These are phyloP conservation scores for Earliella scabrosa DNA, from an alignment of 1,284 basidiomycete genomes.

Conservation along the genomic window DNA sequence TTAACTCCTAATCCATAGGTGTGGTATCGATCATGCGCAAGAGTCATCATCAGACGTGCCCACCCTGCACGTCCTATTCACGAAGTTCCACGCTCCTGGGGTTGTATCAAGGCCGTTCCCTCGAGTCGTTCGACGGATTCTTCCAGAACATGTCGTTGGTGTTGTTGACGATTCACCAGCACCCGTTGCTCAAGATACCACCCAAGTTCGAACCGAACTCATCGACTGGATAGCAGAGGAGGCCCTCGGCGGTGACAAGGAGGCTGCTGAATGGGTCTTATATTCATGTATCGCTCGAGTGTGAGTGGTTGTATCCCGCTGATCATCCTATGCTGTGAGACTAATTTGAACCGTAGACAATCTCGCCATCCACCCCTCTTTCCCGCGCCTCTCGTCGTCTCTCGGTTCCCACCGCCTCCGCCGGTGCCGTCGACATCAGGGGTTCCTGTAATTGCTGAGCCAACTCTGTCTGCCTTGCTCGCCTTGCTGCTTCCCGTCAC, in stretches of 20 bases:
- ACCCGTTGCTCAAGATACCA: not conserved
- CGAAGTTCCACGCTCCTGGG: slow-evolving; percentile 30
- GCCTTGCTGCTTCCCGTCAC: slow-evolving; percentile 58
- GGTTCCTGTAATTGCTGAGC: slow-evolving; percentile 24
- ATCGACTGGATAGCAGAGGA: slow-evolving; percentile 74
- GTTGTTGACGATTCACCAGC: slow-evolving; percentile 1
- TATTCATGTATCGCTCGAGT: slow-evolving; percentile 67
- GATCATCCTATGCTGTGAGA: not conserved
- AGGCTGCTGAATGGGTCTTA: slow-evolving; percentile 81
- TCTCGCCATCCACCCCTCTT: slow-evolving; percentile 69
- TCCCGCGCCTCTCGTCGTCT: slow-evolving; percentile 70
- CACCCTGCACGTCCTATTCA: slow-evolving; percentile 72
- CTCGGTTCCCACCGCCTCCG: slow-evolving; percentile 56
- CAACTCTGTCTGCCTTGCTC: slow-evolving; percentile 57
- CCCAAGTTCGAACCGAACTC: slow-evolving; percentile 51
- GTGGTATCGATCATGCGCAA: slow-evolving; percentile 17
- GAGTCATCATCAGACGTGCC: slow-evolving; percentile 49
- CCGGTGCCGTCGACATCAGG: slow-evolving; percentile 25
- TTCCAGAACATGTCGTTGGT: not conserved
- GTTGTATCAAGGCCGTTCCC: slow-evolving; percentile 44
- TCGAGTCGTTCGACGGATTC: not conserved
- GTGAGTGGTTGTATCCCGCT: slow-evolving; percentile 46
- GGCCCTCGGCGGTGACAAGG: slow-evolving; percentile 65
- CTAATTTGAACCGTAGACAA: slow-evolving; percentile 50
- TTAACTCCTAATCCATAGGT: slow-evolving; percentile 30